Evolutionary conservation across 139 green algal species (phyloP).

Genomic region (Coccomyxa sp.): DNA sequence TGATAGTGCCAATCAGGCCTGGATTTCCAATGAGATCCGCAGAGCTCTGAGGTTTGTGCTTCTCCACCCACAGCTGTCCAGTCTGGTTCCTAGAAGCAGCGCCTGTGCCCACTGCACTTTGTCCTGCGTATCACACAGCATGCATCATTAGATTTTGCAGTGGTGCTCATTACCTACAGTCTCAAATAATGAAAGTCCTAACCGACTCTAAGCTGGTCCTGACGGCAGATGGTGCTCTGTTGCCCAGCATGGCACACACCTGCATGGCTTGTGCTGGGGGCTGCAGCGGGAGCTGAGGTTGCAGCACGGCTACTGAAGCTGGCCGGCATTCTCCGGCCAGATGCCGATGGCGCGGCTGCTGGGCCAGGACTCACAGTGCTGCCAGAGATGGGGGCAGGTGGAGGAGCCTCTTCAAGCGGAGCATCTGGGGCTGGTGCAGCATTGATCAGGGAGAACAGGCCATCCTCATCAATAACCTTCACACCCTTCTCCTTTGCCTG

Average conservation of each 20-base stretch:
- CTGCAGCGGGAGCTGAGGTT: not conserved
- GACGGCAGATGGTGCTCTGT: too few species aligned
- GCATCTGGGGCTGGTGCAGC: conserved; percentile 32
- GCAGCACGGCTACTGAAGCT: not conserved
- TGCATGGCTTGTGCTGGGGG: not conserved
- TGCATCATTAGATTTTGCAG: too few species aligned
- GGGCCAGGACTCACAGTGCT: too few species aligned
- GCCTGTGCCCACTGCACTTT: too few species aligned
- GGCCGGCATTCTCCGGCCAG: too few species aligned
- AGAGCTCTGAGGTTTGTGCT: conserved; percentile 73
- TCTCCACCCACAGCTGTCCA: conserved; percentile 87
- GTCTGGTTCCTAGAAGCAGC: not conserved
- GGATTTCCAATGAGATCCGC: conserved; percentile 89
- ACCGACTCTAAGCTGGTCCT: too few species aligned
- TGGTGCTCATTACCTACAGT: too few species aligned
- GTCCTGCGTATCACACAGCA: too few species aligned
- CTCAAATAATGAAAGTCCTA: too few species aligned
- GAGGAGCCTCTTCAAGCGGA: not conserved
- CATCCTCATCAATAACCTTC: conserved; percentile 83
- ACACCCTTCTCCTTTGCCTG: conserved; percentile 50
- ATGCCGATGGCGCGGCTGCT: too few species aligned
- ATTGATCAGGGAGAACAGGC: conserved; percentile 71
- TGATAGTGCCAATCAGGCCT: conserved; percentile 46
- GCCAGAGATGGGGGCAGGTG: too few species aligned
- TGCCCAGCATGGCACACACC: not conserved